These are phyloP conservation scores for Hyaloscypha bicolor DNA, from an alignment of 495 filamentous ascomycete genomes.

Conservation along the genomic window DNA sequence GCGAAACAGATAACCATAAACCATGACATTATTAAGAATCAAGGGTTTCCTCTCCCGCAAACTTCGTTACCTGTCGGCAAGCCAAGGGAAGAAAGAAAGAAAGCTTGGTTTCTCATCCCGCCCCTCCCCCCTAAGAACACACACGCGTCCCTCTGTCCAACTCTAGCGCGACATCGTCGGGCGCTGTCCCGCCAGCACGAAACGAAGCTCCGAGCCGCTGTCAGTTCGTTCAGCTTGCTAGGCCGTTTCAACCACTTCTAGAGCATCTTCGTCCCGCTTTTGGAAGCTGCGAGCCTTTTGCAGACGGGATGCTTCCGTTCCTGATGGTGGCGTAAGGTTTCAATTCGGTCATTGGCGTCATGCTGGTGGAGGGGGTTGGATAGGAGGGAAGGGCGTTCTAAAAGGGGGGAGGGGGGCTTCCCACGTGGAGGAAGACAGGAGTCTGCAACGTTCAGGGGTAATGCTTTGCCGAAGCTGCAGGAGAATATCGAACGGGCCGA, in stretches of 20 bases:
- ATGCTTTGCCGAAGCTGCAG: not conserved
- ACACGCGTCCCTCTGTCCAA: not conserved
- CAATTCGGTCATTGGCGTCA: not conserved
- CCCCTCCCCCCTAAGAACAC: not conserved
- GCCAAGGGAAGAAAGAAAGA: not conserved
- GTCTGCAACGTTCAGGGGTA: not conserved
- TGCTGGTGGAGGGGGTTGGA: not conserved
- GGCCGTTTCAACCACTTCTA: not conserved
- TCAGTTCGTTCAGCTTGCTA: not conserved
- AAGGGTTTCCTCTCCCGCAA: not conserved
- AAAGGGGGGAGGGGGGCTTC: not conserved
- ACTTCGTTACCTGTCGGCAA: not conserved
- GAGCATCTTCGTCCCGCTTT: not conserved
- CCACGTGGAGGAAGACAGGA: not conserved
- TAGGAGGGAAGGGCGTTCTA: not conserved
- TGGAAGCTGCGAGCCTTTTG: not conserved
- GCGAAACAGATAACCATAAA: constrained; percentile 1
- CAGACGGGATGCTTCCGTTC: not conserved
- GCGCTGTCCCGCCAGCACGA: not conserved
- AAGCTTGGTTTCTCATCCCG: not conserved
- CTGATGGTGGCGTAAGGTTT: not conserved
- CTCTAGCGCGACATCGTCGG: not conserved
- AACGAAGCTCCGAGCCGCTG: not conserved
- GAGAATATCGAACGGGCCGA: not conserved
- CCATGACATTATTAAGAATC: not conserved